Base-by-base conservation (phyloP, 495 filamentous ascomycete genomes). In the Astrothelium subdiscretum region DNA sequence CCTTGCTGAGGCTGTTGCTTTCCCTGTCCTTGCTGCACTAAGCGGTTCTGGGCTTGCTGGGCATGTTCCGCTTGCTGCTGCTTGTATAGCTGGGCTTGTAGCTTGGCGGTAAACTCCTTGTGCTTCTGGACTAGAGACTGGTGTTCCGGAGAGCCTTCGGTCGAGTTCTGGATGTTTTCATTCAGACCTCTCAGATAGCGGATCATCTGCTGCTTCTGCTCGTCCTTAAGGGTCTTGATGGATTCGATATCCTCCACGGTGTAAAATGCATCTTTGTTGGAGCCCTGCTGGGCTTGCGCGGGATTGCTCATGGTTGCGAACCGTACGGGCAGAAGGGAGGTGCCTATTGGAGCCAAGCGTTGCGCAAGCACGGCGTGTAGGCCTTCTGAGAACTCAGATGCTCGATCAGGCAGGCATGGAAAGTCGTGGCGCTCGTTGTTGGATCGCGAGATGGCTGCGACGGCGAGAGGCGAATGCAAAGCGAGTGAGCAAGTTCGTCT, bases 21-120 rank as follows among this genome's bases (percentile, higher is more conserved):
- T 48, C 12, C 32, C 38, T 44, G 59, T 20, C 59, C 32, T 51
- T 44, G 48, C 48, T 54, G 64, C 3, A 31, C 38, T 52, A 48
- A n/a, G 26, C 38, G 58, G 24, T 54, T 61, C 32, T 59, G 64
- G 2, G 32, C 3, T 20, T 44, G 57, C 20, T 59, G 60, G 58
- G 51, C 57, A 31, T 64, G 62, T 54, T 66, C 63, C 12, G 48
- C 2, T 27, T 44, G 59, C 31, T 31, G 57, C 57, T 61, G 62
- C 42, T 63, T 59, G 27, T 61, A 61, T 29, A 59, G 52, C 51
- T 65, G 62, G 4, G 48, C 24, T 29, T 20, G 2, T 2, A 54
- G 48, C 48, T 29, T 54, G 6, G 48, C 24, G 3, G n/a, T 54
- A 15, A 54, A 54, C 24, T 54, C 48, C 20, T 54, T 54, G 48